Conservation (phyloP, 2,329 filamentous ascomycete species). For the Scedosporium minutisporum region DNA sequence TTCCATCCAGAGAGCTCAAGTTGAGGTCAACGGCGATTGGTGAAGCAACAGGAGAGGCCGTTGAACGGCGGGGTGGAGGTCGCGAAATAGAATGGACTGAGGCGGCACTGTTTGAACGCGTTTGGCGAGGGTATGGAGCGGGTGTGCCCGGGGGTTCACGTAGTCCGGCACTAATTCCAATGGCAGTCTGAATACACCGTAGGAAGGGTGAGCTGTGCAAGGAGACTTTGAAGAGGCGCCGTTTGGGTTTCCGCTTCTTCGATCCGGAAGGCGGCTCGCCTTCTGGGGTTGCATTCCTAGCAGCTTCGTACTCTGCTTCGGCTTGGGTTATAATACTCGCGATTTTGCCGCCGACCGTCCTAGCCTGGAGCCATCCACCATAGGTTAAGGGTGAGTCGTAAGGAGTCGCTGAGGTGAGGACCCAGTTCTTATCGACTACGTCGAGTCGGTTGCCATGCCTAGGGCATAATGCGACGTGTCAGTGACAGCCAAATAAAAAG, state of each 20-base stretch:
- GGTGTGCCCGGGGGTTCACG: constrained; percentile 45
- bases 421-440: constrained; percentile 90
- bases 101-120: constrained; percentile 9
- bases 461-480: background rate
- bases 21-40: constrained; percentile 12
- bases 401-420: constrained; percentile 81
- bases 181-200: constrained; percentile 61
- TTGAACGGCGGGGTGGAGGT: constrained; percentile 9
- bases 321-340: constrained; percentile 56
- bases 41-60: constrained; percentile 22
- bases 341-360: constrained; percentile 73
- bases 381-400: constrained; percentile 96
- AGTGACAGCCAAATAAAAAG: background rate
- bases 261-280: constrained; percentile 11
- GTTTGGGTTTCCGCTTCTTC: constrained; percentile 10
- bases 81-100: background rate
- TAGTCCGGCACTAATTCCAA: constrained; percentile 52
- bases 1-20: constrained; percentile 7
- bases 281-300: constrained; percentile 3
- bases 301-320: constrained; percentile 32
- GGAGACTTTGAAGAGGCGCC: constrained; percentile 62
- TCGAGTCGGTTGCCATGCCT: constrained; percentile 92
- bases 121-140: constrained; percentile 11
- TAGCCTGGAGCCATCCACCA: constrained; percentile 82
- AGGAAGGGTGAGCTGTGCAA: constrained; percentile 92